Percentiles rank a stretch among this genome's conserved stretches.
phyloP scores from a whole-genome alignment of 1,284 basidiomycete species.

The Ceratorhiza oryzae-sativae region DNA sequence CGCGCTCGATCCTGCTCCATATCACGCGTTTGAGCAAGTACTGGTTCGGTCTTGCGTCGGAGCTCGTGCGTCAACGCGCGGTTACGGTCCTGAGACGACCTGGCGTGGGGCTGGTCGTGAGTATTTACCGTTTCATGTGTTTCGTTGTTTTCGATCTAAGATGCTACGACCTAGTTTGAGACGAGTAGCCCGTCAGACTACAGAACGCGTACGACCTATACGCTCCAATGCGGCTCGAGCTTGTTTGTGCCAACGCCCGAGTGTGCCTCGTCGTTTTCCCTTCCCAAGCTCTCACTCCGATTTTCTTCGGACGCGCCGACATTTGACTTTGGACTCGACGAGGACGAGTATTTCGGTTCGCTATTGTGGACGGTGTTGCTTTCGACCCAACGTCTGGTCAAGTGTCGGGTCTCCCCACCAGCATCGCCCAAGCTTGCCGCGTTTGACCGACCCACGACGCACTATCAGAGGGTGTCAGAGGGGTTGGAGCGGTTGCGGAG shows the following conservation, averaged over 20 bases:
- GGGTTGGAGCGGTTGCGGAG: slow-evolving; percentile 9
- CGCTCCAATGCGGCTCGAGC: not conserved
- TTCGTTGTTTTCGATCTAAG: not conserved
- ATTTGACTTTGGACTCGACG: slow-evolving; percentile 24
- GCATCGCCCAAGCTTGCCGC: slow-evolving; percentile 20
- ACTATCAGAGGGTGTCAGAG: slow-evolving; percentile 5
- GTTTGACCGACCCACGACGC: slow-evolving; percentile 14
- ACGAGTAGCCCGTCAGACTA: slow-evolving; percentile 16
- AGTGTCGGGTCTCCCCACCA: slow-evolving; percentile 34
- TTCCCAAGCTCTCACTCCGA: slow-evolving; percentile 16
- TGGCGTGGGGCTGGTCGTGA: slow-evolving; percentile 26
- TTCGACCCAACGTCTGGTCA: slow-evolving; percentile 8
- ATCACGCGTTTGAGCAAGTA: slow-evolving; percentile 33
- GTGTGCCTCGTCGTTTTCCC: not conserved
- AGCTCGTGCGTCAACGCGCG: slow-evolving; percentile 25
- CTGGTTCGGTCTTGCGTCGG: slow-evolving; percentile 20
- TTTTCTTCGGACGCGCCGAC: slow-evolving; percentile 11
- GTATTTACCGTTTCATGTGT: slow-evolving; percentile 20
- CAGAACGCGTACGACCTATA: not conserved
- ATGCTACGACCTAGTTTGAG: slow-evolving; percentile 7
- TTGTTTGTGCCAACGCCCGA: slow-evolving; percentile 5
- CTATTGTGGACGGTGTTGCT: slow-evolving; percentile 23
- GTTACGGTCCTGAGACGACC: slow-evolving; percentile 2
- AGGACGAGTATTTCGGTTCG: slow-evolving; percentile 34
- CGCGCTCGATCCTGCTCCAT: slow-evolving; percentile 8